Conservation (phyloP, 257 asterid genomes). For the Petrea volubilis region DNA sequence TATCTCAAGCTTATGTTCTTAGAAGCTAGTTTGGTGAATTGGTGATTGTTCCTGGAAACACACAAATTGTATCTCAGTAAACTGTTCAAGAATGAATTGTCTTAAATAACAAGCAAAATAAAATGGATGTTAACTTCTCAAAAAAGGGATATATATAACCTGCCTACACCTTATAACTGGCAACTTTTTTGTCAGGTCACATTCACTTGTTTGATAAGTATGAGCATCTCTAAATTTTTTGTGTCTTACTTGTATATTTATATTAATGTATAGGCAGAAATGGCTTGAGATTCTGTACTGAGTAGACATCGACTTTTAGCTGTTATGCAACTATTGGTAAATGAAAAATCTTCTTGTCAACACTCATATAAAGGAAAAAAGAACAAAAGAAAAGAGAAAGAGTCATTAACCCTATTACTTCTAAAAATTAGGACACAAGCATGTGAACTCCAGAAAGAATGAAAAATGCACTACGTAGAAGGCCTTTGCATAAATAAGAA, state of each 20-base stretch:
- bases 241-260: background rate
- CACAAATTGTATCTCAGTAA: conserved; percentile 2
- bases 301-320: background rate
- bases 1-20: background rate
- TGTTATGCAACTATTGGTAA: background rate
- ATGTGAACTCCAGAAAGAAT: background rate
- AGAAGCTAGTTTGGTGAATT: background rate
- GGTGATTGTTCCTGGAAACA: conserved; percentile 14
- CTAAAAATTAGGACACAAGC: background rate
- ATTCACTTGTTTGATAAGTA: conserved; percentile 6
- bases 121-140: background rate
- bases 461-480: background rate
- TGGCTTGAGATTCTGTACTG: background rate
- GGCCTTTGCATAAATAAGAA: background rate
- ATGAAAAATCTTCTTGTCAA: no score
- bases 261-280: background rate
- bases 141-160: background rate
- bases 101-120: background rate
- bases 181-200: background rate
- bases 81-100: background rate
- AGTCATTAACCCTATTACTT: background rate
- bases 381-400: no score
- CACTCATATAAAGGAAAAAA: no score
- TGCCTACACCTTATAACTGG: background rate
- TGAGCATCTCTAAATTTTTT: background rate